Base-by-base conservation (phyloP, 116 monocot species). In the Thalassia testudinum region DNA sequence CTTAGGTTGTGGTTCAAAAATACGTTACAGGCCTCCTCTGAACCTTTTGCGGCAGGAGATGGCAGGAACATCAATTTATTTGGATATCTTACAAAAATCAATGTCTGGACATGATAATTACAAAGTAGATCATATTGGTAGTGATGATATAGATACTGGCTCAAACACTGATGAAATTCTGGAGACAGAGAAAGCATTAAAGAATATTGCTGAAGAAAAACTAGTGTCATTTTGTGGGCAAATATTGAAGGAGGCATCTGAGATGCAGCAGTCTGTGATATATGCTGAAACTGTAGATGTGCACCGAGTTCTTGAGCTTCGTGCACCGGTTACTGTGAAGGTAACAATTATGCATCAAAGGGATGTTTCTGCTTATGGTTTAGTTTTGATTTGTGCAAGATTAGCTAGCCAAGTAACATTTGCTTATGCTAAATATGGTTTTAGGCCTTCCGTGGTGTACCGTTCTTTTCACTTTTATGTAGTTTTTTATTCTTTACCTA, bases 21-120 rank as follows among this genome's bases (percentile, higher is more conserved):
- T 66, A 16, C 38, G 66, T 37, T 34, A 21, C 75, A 97, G 97
- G 75, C 90, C 82, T 14, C 97, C 97, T 60, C 53, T 80, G 49
- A 97, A 97, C 71, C 85, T 97, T 68, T 79, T 89, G 26, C 79
- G 97, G 13, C 97, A 97, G 53, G 97, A 97, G 71, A 74, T 97
- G 47, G 63, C 68, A 57, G 97, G 97, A 76, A 89, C 90, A 13
- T 76, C 77, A 18, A 82, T 99, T 65, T 99, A 90, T 73, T 65
- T 99, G 21, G 90, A 99, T 53, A 80, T 90, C 55, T 67, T 99
- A 56, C 86, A 79, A 8, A 99, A 99, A 57, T 74, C 90, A 59
- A 90, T 90, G 17, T 56, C 55, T 49, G 53, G 20, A 44, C 12
- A 47, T 64, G 66, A 25, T 24, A 24, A 2, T 17, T 47, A 47